Evolutionary conservation across 129 eudicot genomes (phyloP).

Genomic region (Arctium lappa): DNA sequence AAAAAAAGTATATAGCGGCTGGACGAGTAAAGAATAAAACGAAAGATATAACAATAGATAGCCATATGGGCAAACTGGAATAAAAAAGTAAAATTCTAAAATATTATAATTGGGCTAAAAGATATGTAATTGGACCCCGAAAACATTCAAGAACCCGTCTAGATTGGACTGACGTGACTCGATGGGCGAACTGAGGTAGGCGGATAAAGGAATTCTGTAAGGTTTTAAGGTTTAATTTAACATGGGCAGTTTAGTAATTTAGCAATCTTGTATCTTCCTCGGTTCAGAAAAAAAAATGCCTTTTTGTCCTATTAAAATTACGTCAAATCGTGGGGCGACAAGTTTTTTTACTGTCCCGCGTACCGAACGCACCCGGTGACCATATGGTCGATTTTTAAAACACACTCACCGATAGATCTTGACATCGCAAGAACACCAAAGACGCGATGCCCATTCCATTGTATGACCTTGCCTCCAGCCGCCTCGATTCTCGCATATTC

Average conservation of each 20-base stretch:
- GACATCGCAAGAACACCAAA: constrained; percentile 94
- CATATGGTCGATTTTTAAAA: not conserved
- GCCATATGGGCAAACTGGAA: not conserved
- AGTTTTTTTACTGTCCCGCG: no score
- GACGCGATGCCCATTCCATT: constrained; percentile 89
- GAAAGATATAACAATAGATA: not conserved
- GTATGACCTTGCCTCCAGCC: constrained; percentile 80
- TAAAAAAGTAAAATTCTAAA: no score
- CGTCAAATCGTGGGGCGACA: no score
- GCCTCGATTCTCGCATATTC: constrained; percentile 84
- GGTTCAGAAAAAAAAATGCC: not conserved
- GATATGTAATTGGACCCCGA: no score
- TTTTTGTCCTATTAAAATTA: no score
- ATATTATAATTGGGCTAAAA: no score
- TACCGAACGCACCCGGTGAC: not conserved
- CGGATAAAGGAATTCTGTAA: no score
- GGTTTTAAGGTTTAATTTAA: no score
- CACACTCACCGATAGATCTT: constrained; percentile 72
- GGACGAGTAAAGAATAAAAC: not conserved
- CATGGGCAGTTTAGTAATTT: not conserved
- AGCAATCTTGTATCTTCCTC: not conserved
- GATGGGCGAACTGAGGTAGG: no score
- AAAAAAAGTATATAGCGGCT: no score
- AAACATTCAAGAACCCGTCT: no score
- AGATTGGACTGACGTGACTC: no score